A percentile compares a stretch with the other conserved stretches of the same genome.
phyloP scores from a whole-genome alignment of 176 grass and related monocot species.

The Triticum timopheevii region DNA sequence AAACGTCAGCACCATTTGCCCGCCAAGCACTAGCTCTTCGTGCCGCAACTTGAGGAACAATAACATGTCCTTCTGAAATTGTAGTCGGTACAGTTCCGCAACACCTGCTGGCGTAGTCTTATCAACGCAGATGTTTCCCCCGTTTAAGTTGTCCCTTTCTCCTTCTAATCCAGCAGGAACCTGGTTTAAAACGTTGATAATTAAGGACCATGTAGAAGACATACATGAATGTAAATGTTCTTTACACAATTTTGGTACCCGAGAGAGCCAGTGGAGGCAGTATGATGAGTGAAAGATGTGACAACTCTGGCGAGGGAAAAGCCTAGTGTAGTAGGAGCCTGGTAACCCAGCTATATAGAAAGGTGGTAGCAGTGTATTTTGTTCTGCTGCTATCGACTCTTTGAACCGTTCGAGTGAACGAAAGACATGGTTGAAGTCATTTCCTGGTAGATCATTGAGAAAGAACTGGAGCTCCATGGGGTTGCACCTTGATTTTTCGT shows the following conservation, averaged over 20 bases:
- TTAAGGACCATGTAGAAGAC: neutral
- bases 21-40: too few relatives aligned
- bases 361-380: neutral
- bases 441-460: too few relatives aligned
- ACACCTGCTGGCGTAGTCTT: neutral
- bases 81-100: slow-evolving; percentile 30
- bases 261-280: neutral
- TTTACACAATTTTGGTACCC: neutral
- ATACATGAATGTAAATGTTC: neutral
- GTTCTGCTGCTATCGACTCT: too few relatives aligned
- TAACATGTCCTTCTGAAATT: neutral
- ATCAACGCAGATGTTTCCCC: slow-evolving; percentile 30
- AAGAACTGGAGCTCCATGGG: too few relatives aligned
- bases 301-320: neutral
- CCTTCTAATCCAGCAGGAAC: neutral
- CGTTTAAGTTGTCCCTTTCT: neutral
- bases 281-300: neutral
- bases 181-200: neutral
- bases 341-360: neutral
- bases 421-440: too few relatives aligned
- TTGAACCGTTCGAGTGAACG: too few relatives aligned
- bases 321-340: neutral
- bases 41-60: too few relatives aligned
- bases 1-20: too few relatives aligned
- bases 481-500: too few relatives aligned